A percentile compares a stretch with the other conserved stretches of the same genome.
These are phyloP conservation scores for Abrus precatorius DNA, from an alignment of 306 rosid genomes.

Conservation along the genomic window DNA sequence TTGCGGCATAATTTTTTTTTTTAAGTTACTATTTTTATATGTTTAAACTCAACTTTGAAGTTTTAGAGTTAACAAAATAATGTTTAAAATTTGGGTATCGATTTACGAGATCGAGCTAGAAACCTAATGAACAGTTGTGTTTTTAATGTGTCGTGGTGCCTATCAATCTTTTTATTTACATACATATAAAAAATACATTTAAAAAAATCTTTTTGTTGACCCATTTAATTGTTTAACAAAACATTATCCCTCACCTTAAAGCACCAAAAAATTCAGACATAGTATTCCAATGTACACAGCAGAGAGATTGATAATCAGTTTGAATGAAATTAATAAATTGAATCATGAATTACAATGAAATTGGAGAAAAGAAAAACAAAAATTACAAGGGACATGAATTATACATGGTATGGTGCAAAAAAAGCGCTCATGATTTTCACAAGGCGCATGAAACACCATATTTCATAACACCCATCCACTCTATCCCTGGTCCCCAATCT, in stretches of 20 bases:
- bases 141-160: background rate
- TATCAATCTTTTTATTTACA: background rate
- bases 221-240: background rate
- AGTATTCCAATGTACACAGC: constrained; percentile 1
- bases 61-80: too few relatives aligned
- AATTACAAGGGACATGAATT: constrained; percentile 16
- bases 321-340: constrained; percentile 31
- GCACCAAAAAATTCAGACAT: background rate
- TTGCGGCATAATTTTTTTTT: background rate
- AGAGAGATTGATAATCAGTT: background rate
- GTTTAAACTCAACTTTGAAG: too few relatives aligned
- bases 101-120: too few relatives aligned
- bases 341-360: constrained; percentile 33
- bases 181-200: too few relatives aligned
- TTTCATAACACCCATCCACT: constrained; percentile 21
- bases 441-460: constrained; percentile 44
- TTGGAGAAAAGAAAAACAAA: background rate
- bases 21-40: too few relatives aligned
- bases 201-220: too few relatives aligned
- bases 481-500: constrained; percentile 31
- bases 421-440: constrained; percentile 1
- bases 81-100: too few relatives aligned
- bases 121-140: too few relatives aligned
- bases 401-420: constrained; percentile 31
- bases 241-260: background rate